phyloP scores from a whole-genome alignment of 169 alveolate genomes.

The Plasmodium vivax region DNA sequence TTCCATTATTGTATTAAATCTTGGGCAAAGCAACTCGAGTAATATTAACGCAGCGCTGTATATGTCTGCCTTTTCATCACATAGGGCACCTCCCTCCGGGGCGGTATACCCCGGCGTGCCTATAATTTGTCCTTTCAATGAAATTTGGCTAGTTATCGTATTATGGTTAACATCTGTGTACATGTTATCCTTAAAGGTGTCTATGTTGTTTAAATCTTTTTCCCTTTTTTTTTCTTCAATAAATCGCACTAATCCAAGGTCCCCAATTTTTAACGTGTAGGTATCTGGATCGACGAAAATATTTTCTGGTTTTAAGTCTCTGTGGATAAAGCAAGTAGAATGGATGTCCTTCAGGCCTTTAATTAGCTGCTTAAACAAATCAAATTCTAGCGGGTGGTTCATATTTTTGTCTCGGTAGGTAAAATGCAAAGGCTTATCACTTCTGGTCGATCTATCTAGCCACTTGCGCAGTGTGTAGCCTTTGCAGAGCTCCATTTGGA shows the following conservation, averaged over 20 bases:
- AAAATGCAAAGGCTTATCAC: conserved; percentile 78
- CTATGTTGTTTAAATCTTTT: conserved; percentile 64
- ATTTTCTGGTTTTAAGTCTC: conserved; percentile 93
- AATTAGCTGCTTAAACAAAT: conserved; percentile 87
- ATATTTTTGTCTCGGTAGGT: conserved; percentile 72
- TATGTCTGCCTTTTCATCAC: conserved; percentile 92
- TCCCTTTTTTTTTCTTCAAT: conserved; percentile 83
- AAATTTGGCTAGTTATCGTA: conserved; percentile 76
- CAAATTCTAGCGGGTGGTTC: conserved; percentile 82
- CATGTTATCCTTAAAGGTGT: conserved; percentile 45
- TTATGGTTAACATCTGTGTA: conserved; percentile 70
- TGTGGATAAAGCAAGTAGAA: conserved; percentile 90
- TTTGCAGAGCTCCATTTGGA: conserved; percentile 91
- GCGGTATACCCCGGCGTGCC: conserved; percentile 94
- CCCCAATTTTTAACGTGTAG: conserved; percentile 90
- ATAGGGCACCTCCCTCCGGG: conserved; percentile 92
- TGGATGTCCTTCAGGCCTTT: conserved; percentile 91
- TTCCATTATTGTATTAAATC: conserved; percentile 91
- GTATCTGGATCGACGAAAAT: conserved; percentile 89
- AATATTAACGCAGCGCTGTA: conserved; percentile 90
- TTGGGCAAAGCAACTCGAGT: conserved; percentile 90
- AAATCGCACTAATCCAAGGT: conserved; percentile 91
- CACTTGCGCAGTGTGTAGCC: conserved; percentile 91
- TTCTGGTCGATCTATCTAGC: conserved; percentile 84
- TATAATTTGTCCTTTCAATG: conserved; percentile 89